phyloP scores from a whole-genome alignment of 2,329 filamentous ascomycete species.

The Pyrenophora tritici-repentis region DNA sequence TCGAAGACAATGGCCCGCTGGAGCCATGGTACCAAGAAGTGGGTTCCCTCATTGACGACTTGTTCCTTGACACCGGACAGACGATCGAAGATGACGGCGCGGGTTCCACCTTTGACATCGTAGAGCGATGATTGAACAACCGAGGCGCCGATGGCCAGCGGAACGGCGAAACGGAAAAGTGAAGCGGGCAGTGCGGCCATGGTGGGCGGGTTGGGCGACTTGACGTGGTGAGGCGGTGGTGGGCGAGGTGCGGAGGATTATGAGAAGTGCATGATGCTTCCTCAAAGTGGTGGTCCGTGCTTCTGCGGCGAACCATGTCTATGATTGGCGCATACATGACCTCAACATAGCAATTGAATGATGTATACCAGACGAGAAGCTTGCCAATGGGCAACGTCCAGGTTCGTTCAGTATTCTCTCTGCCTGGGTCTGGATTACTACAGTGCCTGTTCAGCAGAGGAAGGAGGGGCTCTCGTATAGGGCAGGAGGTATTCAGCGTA shows the following conservation, averaged over 20 bases:
- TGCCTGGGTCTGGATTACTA: neutral
- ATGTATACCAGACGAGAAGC: neutral
- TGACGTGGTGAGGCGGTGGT: conserved; percentile 26
- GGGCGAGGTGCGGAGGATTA: conserved; percentile 19
- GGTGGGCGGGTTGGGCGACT: conserved; percentile 30
- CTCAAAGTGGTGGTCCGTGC: conserved; percentile 17
- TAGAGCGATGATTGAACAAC: conserved; percentile 82
- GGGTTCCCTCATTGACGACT: conserved; percentile 94
- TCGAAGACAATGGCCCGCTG: conserved; percentile 95
- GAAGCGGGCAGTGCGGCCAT: conserved; percentile 44
- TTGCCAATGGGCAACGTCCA: neutral
- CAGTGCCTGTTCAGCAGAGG: neutral
- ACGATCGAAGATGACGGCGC: conserved; percentile 98
- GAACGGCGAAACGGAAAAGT: conserved; percentile 66
- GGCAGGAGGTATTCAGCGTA: neutral
- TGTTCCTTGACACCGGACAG: conserved; percentile 88
- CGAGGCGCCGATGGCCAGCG: conserved; percentile 69
- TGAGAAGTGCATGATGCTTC: conserved; percentile 19
- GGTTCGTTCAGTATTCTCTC: too few species aligned
- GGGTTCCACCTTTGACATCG: conserved; percentile 92
- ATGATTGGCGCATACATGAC: conserved; percentile 20
- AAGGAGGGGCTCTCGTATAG: neutral
- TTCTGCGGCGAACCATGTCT: conserved; percentile 14
- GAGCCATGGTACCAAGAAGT: conserved; percentile 95
- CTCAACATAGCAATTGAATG: neutral